Evolutionary conservation across 805 yeast species (phyloP), one percentile per base, ranked within the genome.

Genomic region (Vanderwaltozyma tropicalis): DNA sequence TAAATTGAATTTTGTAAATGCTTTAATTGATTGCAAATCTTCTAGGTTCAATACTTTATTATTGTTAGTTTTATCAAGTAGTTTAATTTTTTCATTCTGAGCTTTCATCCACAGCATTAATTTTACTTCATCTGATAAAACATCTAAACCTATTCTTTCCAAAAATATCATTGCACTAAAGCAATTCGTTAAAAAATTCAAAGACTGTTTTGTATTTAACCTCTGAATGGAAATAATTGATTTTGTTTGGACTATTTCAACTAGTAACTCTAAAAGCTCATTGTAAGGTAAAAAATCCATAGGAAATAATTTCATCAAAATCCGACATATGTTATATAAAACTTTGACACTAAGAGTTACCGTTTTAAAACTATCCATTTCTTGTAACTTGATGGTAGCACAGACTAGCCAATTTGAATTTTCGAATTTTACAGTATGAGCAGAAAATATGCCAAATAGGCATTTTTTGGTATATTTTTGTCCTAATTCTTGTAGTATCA

Each of bases 261-360:
- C 14, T 6, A 37, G 10, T 21, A 37, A 45, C 16, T 43, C 34
- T 17, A 49, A 32, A 11, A 47, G 11, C 6, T 37, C 35, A 17
- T 50, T 46, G 9, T 50, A 17, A 3, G 60, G 60, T 20, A 55
- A 19, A 38, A 55, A 55, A 18, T 52, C 43, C 24, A 45, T 35
- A 2, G 51, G 49, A 22, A 42, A 33, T 18, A 34, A 36, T 36
- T 38, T 47, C 20, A 35, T 15, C 11, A 48, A 24, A 8, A 44
- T 30, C 8, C 42, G 40, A n/a, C 56, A 38, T 10, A 50, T 35
- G 17, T 37, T 41, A 31, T 51, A 52, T 4, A 55, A 22, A 10
- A 43, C 32, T 31, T 47, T 50, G 5, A 55, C 25, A 11, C 37
- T 40, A 9, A 45, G 14, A 19, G 17, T 14, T 7, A 41, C 37